Percentiles rank a stretch among this genome's conserved stretches.
Evolutionary conservation across 805 yeast genomes (phyloP).

Genomic region (Wickerhamiella hasegawae): DNA sequence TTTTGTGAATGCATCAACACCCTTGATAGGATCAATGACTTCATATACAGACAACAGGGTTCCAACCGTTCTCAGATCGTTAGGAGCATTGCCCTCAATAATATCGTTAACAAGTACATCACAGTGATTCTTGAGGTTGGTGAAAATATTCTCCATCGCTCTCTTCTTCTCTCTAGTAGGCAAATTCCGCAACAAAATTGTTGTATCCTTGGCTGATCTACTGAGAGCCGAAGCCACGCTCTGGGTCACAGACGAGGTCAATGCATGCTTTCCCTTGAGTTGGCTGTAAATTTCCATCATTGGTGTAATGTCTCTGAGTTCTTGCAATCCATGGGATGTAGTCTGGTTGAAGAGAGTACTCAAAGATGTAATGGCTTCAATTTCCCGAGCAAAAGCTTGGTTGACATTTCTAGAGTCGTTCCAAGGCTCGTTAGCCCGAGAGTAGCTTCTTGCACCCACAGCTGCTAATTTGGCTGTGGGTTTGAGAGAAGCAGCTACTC

Average conservation of each 20-base stretch:
- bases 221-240: constrained; percentile 8
- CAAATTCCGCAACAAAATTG: constrained; percentile 6
- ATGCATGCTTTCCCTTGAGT: constrained; percentile 3
- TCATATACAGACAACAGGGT: constrained; percentile 11
- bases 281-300: constrained; percentile 10
- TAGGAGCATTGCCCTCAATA: constrained; percentile 1
- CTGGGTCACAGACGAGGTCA: constrained; percentile 2
- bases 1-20: constrained; percentile 7
- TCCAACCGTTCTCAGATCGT: constrained; percentile 3
- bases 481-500: no score
- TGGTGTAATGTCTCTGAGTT: constrained; percentile 11
- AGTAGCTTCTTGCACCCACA: no score
- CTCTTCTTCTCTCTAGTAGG: constrained; percentile 5
- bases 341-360: constrained; percentile 14
- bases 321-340: constrained; percentile 6
- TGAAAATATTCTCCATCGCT: constrained; percentile 1
- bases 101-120: constrained; percentile 8
- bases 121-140: constrained; percentile 3
- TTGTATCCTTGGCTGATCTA: constrained; percentile 13
- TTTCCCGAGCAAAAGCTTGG: not conserved
- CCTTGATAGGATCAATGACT: constrained; percentile 11
- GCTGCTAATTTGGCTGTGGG: no score
- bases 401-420: not conserved
- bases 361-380: not conserved
- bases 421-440: no score